phyloP scores from a whole-genome alignment of 129 eudicot genomes.

The Flaveria linearis region DNA sequence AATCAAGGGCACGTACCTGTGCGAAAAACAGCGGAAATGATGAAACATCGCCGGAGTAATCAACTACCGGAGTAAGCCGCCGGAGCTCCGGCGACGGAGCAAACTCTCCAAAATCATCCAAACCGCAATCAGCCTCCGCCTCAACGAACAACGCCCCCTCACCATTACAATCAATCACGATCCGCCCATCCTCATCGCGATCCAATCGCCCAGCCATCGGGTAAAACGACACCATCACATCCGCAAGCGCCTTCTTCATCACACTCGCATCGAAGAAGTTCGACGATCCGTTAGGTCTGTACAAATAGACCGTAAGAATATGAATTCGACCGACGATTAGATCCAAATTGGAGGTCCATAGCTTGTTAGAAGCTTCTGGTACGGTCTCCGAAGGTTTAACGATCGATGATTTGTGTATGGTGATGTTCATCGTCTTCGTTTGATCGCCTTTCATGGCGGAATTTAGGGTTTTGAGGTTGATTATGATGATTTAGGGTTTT shows the following conservation, averaged over 20 bases:
- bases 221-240: conserved; percentile 36
- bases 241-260: conserved; percentile 37
- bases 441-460: conserved; percentile 27
- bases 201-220: conserved; percentile 41
- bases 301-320: conserved; percentile 43
- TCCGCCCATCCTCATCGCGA: conserved; percentile 25
- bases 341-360: conserved; percentile 58
- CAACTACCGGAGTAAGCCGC: conserved; percentile 34
- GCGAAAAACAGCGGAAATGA: conserved; percentile 38
- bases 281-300: conserved; percentile 42
- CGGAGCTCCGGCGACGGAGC: conserved; percentile 35
- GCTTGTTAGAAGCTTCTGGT: conserved; percentile 24
- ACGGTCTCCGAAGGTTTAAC: conserved; percentile 35
- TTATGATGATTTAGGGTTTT: no score
- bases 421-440: conserved; percentile 30
- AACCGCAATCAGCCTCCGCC: conserved; percentile 41
- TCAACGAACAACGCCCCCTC: conserved; percentile 54
- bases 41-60: conserved; percentile 43
- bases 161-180: conserved; percentile 38
- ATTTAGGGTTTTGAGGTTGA: background rate
- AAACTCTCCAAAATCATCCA: conserved; percentile 51
- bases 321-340: conserved; percentile 44
- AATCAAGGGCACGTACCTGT: conserved; percentile 36
- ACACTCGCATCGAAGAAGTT: conserved; percentile 34
- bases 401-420: conserved; percentile 38